phyloP scores from a whole-genome alignment of 148 eudicot species.

The Fallopia convolvulus region DNA sequence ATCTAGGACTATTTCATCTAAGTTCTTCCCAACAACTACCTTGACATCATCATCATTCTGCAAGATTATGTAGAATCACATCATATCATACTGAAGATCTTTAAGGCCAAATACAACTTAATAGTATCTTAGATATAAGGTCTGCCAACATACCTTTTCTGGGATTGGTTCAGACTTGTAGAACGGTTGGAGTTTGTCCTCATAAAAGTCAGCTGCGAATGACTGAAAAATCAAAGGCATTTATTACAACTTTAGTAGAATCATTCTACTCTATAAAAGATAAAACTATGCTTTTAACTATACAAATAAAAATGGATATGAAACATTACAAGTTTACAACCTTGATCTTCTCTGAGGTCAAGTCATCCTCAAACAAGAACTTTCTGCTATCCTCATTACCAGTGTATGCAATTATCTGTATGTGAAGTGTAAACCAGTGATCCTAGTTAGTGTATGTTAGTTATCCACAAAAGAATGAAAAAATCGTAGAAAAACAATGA shows the following conservation, averaged over 20 bases:
- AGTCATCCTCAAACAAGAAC: conserved; percentile 47
- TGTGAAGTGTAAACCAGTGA: neutral
- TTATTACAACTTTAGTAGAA: neutral
- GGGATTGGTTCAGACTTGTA: conserved; percentile 87
- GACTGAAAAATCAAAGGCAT: conserved; percentile 27
- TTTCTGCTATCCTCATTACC: conserved; percentile 55
- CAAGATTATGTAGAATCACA: neutral
- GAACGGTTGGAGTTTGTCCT: conserved; percentile 70
- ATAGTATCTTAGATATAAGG: neutral
- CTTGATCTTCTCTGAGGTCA: conserved; percentile 57
- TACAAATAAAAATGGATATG: neutral
- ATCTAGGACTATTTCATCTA: conserved; percentile 58
- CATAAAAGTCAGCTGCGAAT: conserved; percentile 58
- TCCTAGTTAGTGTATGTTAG: neutral
- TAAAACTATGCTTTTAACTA: neutral
- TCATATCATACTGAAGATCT: neutral
- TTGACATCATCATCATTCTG: conserved; percentile 81
- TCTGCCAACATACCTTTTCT: conserved; percentile 40
- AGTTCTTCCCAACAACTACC: conserved; percentile 76
- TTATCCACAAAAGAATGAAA: neutral
- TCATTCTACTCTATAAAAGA: conserved; percentile 3
- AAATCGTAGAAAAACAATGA: neutral
- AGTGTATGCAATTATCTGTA: conserved; percentile 66
- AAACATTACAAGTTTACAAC: conserved; percentile 19
- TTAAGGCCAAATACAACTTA: neutral